Base-by-base conservation (phyloP, 2,329 filamentous ascomycete genomes). In the Diaporthe humulicola region DNA sequence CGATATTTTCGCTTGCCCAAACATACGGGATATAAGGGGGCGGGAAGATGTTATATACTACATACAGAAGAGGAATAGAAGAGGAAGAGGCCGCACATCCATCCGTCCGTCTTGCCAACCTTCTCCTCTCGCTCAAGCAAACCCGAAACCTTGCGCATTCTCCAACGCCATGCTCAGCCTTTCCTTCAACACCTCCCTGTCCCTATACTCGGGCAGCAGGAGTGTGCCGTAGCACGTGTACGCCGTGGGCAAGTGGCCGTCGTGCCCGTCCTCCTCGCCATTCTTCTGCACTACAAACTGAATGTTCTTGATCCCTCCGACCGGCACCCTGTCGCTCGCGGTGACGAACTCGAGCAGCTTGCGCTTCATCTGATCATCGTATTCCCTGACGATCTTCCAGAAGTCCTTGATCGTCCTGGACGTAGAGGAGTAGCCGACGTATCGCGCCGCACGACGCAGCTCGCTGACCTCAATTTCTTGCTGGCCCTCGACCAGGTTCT, bases 211-310 rank as follows among this genome's bases (percentile, higher is more conserved):
- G 1, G 97, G 97, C 76, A 99, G 83, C 77, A 98, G 85, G 60
- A 99, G 84, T 64, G 94, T 96, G 2, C 96, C 95, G 85, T 98
- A 98, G 83, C 97, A 99, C 0, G 97, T 99, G 80, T 95, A 93
- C 76, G 95, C 96, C 7, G 94, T 98, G 4, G 97, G 97, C 79
- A 99, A 80, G 77, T 90, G 89, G 0, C 88, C 89, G 3, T 82
- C 81, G 2, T 86, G 85, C 2, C 85, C 87, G 9, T 88, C 85
- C 77, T 90, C 93, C 72, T 92, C 88, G 22, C 94, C 92, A 80
- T 95, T 95, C 79, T 90, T 92, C 83, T 96, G 93, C 57, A 99
- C 89, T 19, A 94, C 90, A 83, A 98, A 98, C 80, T 94, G 92
- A 61, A 98, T 86, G 79, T 94, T 95, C 77, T 90, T 90, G 80